Evolutionary conservation across 208 protist species (phyloP).

Genomic region (Crithidia expoeki): DNA sequence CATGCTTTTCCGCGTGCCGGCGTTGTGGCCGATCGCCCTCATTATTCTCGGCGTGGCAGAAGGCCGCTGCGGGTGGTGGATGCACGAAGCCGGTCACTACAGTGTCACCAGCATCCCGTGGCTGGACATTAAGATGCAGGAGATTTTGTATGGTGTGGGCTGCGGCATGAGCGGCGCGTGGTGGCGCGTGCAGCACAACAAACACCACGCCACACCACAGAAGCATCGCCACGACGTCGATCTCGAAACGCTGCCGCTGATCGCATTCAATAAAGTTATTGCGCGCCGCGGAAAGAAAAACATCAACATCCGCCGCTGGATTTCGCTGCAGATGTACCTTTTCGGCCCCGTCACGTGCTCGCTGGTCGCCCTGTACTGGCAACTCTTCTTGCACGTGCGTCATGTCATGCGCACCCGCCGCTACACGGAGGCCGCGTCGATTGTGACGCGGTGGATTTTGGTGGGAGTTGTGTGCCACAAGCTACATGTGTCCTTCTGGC

Average conservation of each 20-base stretch:
- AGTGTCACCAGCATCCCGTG: conserved; percentile 57
- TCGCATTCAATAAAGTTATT: conserved; percentile 79
- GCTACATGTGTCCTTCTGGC: conserved; percentile 46
- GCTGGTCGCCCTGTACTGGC: conserved; percentile 78
- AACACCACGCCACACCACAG: conserved; percentile 78
- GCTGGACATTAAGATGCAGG: conserved; percentile 71
- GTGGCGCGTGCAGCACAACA: conserved; percentile 84
- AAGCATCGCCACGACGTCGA: conserved; percentile 78
- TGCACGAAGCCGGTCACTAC: conserved; percentile 84
- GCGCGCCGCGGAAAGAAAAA: conserved; percentile 38
- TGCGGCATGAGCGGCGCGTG: conserved; percentile 76
- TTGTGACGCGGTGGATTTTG: conserved; percentile 50
- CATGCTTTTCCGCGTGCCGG: conserved; percentile 50
- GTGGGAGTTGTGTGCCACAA: conserved; percentile 43
- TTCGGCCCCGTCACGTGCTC: conserved; percentile 74
- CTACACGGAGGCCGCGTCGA: conserved; percentile 55
- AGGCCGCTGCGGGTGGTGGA: conserved; percentile 82
- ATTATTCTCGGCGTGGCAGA: conserved; percentile 65
- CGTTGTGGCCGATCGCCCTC: conserved; percentile 46
- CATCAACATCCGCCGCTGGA: conserved; percentile 55
- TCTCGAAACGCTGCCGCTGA: conserved; percentile 77
- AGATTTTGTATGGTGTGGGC: conserved; percentile 72
- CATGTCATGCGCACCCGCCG: conserved; percentile 65
- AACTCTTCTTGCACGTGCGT: conserved; percentile 75
- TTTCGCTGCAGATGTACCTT: conserved; percentile 67